Conservation (phyloP, 164 flowering plant species). For the Dillenia suffruticosa region DNA sequence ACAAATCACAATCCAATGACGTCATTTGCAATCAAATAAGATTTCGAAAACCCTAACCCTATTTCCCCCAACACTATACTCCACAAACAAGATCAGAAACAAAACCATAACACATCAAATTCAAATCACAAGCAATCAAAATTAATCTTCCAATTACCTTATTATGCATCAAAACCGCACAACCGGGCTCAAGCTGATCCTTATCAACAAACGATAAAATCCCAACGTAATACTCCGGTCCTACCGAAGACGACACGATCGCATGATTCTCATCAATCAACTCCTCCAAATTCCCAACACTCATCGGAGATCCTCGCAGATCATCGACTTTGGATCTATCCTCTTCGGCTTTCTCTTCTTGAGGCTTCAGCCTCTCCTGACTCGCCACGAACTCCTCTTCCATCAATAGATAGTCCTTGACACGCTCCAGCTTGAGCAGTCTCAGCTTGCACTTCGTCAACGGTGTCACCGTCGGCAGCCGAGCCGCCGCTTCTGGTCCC, state of each 20-base stretch:
- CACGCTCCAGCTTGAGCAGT: constrained; percentile 27
- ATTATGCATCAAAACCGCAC: constrained; percentile 36
- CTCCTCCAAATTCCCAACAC: constrained; percentile 38
- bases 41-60: not conserved
- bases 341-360: constrained; percentile 39
- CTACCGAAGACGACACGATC: constrained; percentile 35
- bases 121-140: not conserved
- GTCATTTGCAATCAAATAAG: not conserved
- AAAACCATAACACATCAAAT: not conserved
- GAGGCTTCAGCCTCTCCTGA: constrained; percentile 34
- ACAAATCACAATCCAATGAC: too few species aligned
- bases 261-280: constrained; percentile 41
- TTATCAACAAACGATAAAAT: constrained; percentile 36
- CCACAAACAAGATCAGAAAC: not conserved
- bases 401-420: constrained; percentile 36
- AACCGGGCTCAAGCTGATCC: constrained; percentile 41
- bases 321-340: constrained; percentile 37
- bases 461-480: constrained; percentile 33
- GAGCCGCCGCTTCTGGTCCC: constrained; percentile 35
- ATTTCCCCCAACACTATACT: not conserved
- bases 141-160: constrained; percentile 17
- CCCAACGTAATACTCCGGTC: constrained; percentile 39
- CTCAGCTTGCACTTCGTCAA: constrained; percentile 31
- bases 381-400: constrained; percentile 37
- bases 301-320: constrained; percentile 38